Evolutionary conservation across 2,329 filamentous ascomycete genomes (phyloP).

Genomic region (Exophiala aquamarina): DNA sequence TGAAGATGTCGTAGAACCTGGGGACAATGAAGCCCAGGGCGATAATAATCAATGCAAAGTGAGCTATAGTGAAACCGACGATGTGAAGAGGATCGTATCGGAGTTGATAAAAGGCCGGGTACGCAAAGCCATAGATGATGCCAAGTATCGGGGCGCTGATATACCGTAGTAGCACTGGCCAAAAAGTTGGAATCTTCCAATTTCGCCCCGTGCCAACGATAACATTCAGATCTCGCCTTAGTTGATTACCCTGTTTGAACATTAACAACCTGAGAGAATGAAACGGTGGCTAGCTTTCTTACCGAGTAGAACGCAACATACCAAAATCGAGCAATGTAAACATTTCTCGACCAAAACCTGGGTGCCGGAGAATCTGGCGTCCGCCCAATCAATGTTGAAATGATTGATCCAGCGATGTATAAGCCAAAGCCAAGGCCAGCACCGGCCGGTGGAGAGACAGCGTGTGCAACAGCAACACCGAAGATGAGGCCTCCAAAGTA

Average conservation of each 20-base stretch:
- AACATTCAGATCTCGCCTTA: slow-evolving; percentile 55
- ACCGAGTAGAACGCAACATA: slow-evolving; percentile 60
- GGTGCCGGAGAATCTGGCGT: slow-evolving; percentile 45
- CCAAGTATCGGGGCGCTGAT: slow-evolving; percentile 52
- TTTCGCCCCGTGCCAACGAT: slow-evolving; percentile 56
- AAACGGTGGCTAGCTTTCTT: slow-evolving; percentile 27
- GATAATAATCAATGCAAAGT: slow-evolving; percentile 50
- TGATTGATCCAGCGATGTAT: slow-evolving; percentile 45
- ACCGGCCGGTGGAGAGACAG: slow-evolving; percentile 42
- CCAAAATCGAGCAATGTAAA: slow-evolving; percentile 47
- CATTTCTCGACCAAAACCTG: slow-evolving; percentile 43
- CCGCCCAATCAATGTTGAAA: slow-evolving; percentile 42
- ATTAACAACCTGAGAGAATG: neutral
- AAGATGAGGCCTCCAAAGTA: slow-evolving; percentile 56
- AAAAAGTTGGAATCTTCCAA: slow-evolving; percentile 56
- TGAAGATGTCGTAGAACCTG: slow-evolving; percentile 54
- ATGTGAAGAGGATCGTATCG: slow-evolving; percentile 54
- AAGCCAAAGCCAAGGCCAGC: slow-evolving; percentile 55
- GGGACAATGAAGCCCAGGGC: slow-evolving; percentile 52
- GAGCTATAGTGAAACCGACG: slow-evolving; percentile 50
- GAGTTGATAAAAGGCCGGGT: slow-evolving; percentile 49
- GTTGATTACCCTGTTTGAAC: slow-evolving; percentile 52
- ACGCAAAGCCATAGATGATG: slow-evolving; percentile 55
- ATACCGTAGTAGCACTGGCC: slow-evolving; percentile 53
- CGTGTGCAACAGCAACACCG: slow-evolving; percentile 53